Base-by-base conservation (phyloP, 176 grass and related monocot genomes). In the Coix lacrymajobi region DNA sequence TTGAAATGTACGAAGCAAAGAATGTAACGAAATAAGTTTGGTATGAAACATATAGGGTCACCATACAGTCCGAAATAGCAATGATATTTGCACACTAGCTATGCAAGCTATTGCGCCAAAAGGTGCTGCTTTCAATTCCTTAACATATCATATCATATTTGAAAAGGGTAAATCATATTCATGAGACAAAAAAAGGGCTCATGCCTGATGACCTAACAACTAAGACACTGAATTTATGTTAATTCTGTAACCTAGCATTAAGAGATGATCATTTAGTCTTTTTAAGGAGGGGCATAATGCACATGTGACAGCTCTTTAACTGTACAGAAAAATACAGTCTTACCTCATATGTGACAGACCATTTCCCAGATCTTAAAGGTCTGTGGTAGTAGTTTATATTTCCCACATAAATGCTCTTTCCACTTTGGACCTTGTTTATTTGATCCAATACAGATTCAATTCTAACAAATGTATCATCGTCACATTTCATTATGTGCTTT, bases 341-440 rank as follows among this genome's bases (percentile, higher is more conserved):
- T 90, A 97, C 94, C 91, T 97, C 94, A 79, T 94, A 97, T 64
- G 91, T 92, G 4, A 97, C 91, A 75, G 94, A 83, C 94, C 94
- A 97, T 85, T 97, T 97, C 54, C 94, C 94, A 81, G 82, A 83
- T 81, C 94, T 74, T 57, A 97, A 58, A 22, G 94, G 94, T 30
- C 82, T 76, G 65, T 97, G 94, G 75, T 94, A 93, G 77, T 97
- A 97, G 84, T 97, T 97, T 69, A 97, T 92, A 66, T 97, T 97
- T 41, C 94, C 91, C 40, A 97, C 61, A 77, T 94, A 97, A 41
- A 97, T 78, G 69, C 87, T 97, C 39, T 43, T 85, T 28, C 79
- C 65, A 51, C 81, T 81, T 70, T 83, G 87, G 14, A 90, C 57
- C 81, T 94, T 97, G 46, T 80, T 91, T 37, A 94, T 69, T 88